Conservation (phyloP, 331 rosid species). For the Telfairia occidentalis region DNA sequence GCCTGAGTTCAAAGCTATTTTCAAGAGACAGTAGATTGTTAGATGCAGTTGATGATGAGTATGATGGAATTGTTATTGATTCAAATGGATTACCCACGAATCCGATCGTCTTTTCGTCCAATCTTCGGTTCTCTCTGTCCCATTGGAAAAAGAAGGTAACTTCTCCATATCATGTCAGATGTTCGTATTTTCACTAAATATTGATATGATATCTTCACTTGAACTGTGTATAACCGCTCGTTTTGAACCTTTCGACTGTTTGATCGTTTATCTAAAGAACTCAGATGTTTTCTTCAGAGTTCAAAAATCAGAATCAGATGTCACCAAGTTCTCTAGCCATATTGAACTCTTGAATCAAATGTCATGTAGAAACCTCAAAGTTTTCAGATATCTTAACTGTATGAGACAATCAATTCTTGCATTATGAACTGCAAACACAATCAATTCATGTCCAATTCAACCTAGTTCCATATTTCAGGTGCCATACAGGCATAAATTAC, state of each 20-base stretch:
- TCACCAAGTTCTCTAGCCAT: neutral
- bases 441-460: neutral
- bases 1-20: conserved; percentile 28
- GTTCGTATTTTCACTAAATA: neutral
- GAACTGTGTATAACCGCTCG: neutral
- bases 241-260: neutral
- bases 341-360: neutral
- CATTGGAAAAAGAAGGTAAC: conserved; percentile 63
- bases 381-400: neutral
- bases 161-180: neutral
- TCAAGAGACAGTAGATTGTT: conserved; percentile 40
- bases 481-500: neutral
- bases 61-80: conserved; percentile 73
- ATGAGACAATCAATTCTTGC: neutral
- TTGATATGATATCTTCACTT: neutral
- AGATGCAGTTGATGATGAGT: conserved; percentile 71
- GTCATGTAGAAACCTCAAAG: neutral
- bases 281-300: neutral
- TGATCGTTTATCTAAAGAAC: neutral
- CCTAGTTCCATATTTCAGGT: neutral
- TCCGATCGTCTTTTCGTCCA: conserved; percentile 36
- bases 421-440: neutral
- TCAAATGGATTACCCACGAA: conserved; percentile 45
- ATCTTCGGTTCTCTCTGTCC: conserved; percentile 57
- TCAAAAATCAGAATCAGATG: neutral